Evolutionary conservation across 139 green algal genomes (phyloP).

Genomic region (Haematococcus sp.): DNA sequence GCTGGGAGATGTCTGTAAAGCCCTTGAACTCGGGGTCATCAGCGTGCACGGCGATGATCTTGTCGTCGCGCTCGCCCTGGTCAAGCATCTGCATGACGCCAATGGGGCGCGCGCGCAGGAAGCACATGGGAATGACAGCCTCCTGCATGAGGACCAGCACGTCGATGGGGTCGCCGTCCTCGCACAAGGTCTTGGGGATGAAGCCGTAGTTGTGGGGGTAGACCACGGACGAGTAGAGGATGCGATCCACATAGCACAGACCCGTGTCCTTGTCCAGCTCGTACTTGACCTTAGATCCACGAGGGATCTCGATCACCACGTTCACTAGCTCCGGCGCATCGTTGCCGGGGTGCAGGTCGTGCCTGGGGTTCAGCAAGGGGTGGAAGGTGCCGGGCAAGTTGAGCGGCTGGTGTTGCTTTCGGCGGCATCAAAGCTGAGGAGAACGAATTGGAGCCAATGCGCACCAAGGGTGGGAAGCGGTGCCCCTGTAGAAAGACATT

Average conservation of each 20-base stretch:
- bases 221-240: conserved; percentile 92
- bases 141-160: conserved; percentile 87
- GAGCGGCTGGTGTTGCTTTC: too few species aligned
- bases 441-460: too few species aligned
- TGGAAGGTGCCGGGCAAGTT: too few species aligned
- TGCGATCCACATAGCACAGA: conserved; percentile 83
- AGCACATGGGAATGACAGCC: conserved; percentile 85
- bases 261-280: conserved; percentile 90
- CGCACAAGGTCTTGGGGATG: conserved; percentile 93
- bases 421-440: too few species aligned
- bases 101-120: conserved; percentile 82
- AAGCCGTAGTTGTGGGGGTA: conserved; percentile 97
- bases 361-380: conserved; percentile 28
- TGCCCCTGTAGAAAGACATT: too few species aligned
- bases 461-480: too few species aligned
- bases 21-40: conserved; percentile 91
- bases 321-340: conserved; percentile 74
- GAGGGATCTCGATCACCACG: conserved; percentile 91
- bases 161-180: conserved; percentile 93
- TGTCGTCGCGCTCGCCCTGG: conserved; percentile 86
- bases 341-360: conserved; percentile 79
- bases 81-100: conserved; percentile 97
- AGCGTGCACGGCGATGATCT: conserved; percentile 78
- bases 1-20: conserved; percentile 87
- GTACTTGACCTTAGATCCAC: conserved; percentile 92